Conservation (phyloP, 2,329 filamentous ascomycete species). For the Teratosphaeria pseudoeucalypti region DNA sequence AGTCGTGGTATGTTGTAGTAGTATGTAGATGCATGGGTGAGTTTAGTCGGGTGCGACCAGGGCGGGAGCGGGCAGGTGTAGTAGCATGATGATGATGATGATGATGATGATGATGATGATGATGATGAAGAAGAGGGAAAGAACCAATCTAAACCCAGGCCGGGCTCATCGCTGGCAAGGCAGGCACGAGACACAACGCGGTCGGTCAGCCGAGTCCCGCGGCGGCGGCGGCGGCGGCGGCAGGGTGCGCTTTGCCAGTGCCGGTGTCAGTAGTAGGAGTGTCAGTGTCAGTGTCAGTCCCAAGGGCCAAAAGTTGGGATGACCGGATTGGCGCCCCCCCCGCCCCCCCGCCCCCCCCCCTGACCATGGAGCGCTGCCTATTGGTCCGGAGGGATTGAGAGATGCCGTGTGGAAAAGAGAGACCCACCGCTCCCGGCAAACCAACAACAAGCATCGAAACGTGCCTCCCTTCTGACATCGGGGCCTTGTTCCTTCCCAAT, state of each 20-base stretch:
- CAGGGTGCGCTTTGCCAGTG: not conserved
- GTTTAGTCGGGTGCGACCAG: not conserved
- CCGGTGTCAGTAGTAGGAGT: no score
- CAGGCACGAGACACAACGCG: not conserved
- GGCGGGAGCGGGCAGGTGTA: not conserved
- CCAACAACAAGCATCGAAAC: no score
- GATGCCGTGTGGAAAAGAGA: not conserved
- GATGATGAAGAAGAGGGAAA: not conserved
- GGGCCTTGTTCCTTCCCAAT: not conserved
- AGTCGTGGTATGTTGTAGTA: not conserved
- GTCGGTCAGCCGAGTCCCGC: not conserved
- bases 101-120: no score
- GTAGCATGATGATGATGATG: not conserved
- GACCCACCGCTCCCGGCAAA: not conserved
- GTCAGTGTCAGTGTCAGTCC: no score
- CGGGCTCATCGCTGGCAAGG: slow-evolving; percentile 1
- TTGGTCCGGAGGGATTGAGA: not conserved
- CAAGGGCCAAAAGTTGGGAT: no score
- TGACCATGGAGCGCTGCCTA: not conserved
- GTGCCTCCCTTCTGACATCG: not conserved
- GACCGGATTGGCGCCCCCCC: no score
- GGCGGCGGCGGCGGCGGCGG: not conserved
- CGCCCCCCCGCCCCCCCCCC: not conserved
- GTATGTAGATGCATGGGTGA: slow-evolving; percentile 1
- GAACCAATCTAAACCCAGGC: not conserved